Conservation (phyloP, 768 basidiomycete genomes). For the Boletus reticuloceps region DNA sequence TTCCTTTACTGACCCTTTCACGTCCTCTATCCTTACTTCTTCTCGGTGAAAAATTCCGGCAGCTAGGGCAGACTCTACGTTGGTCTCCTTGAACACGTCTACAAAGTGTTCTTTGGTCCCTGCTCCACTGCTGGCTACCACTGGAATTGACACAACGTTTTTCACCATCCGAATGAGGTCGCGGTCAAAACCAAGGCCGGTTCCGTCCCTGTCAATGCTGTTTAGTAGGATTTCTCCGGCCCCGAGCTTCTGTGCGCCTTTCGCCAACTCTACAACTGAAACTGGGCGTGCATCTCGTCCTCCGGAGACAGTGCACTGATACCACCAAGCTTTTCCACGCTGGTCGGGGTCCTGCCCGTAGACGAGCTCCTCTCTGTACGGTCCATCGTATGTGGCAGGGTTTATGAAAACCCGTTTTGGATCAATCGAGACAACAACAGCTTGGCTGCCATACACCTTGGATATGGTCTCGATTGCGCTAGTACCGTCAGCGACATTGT, state of each 20-base stretch:
- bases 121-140: constrained; percentile 94
- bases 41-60: constrained; percentile 96
- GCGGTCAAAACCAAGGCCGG: constrained; percentile 87
- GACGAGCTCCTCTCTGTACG: constrained; percentile 63
- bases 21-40: constrained; percentile 79
- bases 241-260: constrained; percentile 86
- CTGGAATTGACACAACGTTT: constrained; percentile 77
- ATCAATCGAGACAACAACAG: constrained; percentile 97
- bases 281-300: constrained; percentile 81
- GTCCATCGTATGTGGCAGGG: constrained; percentile 59
- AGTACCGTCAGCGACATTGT: constrained; percentile 57
- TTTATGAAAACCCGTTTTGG: constrained; percentile 85
- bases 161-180: constrained; percentile 79
- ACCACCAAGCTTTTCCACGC: constrained; percentile 90
- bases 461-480: constrained; percentile 95
- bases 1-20: constrained; percentile 58
- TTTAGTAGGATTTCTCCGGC: constrained; percentile 96
- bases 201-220: constrained; percentile 95
- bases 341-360: constrained; percentile 47
- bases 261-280: constrained; percentile 88
- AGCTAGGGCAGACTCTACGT: constrained; percentile 88
- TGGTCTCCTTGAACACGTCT: constrained; percentile 78
- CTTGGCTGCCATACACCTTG: constrained; percentile 86
- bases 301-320: constrained; percentile 95
- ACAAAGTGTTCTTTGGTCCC: constrained; percentile 80